phyloP scores from a whole-genome alignment of 1,139 yeast species.

The Geotrichum candidum region DNA sequence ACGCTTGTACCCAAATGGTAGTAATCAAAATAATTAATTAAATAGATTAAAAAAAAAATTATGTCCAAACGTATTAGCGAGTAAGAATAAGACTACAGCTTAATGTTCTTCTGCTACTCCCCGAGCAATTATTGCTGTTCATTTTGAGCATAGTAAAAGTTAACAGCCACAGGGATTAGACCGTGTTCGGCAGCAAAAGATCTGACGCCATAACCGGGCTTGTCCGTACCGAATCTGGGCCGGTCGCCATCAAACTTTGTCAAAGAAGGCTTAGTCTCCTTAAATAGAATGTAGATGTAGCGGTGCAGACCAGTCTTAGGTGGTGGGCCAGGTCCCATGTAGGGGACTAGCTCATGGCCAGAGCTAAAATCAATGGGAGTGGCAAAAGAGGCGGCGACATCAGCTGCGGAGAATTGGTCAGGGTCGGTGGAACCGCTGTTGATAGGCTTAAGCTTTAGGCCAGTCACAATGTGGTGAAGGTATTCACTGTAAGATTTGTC shows the following conservation, averaged over 20 bases:
- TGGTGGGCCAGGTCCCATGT: conserved; percentile 83
- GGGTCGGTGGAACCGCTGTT: conserved; percentile 35
- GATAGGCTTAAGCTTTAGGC: conserved; percentile 56
- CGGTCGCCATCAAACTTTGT: conserved; percentile 49
- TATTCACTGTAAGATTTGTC: conserved; percentile 88
- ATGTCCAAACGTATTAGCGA: not conserved
- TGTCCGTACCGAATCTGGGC: conserved; percentile 80
- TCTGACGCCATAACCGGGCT: conserved; percentile 67
- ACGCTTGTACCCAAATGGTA: conserved; percentile 10
- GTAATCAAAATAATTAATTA: too few relatives aligned
- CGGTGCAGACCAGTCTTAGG: conserved; percentile 76
- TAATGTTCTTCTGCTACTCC: not conserved
- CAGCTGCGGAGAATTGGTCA: conserved; percentile 20
- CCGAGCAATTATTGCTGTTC: conserved; percentile 37
- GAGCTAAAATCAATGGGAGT: conserved; percentile 29
- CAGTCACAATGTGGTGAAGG: conserved; percentile 69
- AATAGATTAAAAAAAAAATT: not conserved
- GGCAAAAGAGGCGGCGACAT: conserved; percentile 32
- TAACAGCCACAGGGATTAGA: conserved; percentile 62
- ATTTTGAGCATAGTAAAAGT: conserved; percentile 74
- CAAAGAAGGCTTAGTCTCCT: conserved; percentile 43
- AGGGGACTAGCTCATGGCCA: conserved; percentile 40
- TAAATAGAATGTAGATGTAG: conserved; percentile 67
- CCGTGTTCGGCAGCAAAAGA: conserved; percentile 68
- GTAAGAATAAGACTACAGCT: not conserved